Conservation (phyloP, 176 grass and related monocot genomes). For the Oryza coarctata region DNA sequence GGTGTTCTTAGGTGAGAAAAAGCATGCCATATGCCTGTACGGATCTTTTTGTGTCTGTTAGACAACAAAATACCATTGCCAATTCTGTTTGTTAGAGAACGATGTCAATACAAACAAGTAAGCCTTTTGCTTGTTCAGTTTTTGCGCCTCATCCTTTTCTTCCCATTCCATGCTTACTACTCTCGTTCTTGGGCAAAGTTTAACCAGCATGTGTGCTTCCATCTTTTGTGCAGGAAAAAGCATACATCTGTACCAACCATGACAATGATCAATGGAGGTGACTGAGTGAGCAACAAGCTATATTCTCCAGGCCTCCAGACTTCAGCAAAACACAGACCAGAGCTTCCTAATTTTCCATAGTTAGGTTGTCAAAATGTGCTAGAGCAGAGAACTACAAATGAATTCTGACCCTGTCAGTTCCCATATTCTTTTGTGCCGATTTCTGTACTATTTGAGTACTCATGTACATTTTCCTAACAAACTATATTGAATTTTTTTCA, state of each 20-base stretch:
- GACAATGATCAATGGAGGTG: background rate
- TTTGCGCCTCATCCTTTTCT: slow-evolving; percentile 3
- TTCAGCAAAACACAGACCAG: background rate
- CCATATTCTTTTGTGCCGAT: background rate
- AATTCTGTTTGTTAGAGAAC: slow-evolving; percentile 6
- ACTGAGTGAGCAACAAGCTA: background rate
- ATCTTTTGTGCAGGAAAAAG: slow-evolving; percentile 29
- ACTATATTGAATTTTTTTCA: background rate
- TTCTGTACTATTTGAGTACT: background rate
- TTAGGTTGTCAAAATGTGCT: background rate
- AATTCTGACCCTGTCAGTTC: background rate
- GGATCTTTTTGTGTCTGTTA: slow-evolving; percentile 21
- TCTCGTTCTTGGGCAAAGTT: slow-evolving; percentile 14
- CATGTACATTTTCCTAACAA: background rate
- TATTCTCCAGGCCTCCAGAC: background rate
- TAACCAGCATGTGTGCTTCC: slow-evolving; percentile 12
- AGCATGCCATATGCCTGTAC: background rate
- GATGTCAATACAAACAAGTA: slow-evolving; percentile 19
- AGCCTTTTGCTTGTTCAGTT: slow-evolving; percentile 21
- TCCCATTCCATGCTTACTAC: background rate
- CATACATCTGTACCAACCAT: slow-evolving; percentile 1
- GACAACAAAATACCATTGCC: background rate
- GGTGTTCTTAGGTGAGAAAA: slow-evolving; percentile 59
- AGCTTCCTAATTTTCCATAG: background rate
- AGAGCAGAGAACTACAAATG: background rate